Evolutionary conservation across 352 stramenopile species (phyloP), one percentile per base, ranked within the genome.

Genomic region (Globisporangium barbulae): DNA sequence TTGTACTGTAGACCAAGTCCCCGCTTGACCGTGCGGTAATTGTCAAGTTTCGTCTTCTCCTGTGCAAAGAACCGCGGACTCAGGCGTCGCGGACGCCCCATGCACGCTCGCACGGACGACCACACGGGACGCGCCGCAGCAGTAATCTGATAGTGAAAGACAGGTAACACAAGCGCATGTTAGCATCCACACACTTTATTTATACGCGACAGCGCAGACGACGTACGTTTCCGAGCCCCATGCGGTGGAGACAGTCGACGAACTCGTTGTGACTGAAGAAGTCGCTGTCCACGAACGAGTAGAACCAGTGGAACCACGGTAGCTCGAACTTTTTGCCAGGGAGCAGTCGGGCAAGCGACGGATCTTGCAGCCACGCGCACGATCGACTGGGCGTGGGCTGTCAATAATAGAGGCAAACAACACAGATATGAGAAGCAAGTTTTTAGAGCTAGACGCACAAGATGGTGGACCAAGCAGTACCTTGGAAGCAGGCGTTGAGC

Each of bases 211-310:
- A 50, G 39, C 7, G 41, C 33, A 6, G 30, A 4, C n/a, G 21
- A 45, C 50, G 22, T 63, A 91, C 78, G 53, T 91, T 85, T 12
- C 64, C 79, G 2, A 91, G 79, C 5, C 78, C 76, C 76, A 92
- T 90, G 41, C 68, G 71, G 28, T 74, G 61, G 4, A 94, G 70
- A 67, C 83, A 93, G 25, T 90, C 75, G 12, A 89, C 55, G 52
- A 94, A 93, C 70, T 93, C 83, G 31, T 90, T 90, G 53, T 91
- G 75, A n/a, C 21, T 31, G 64, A 93, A 91, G 63, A 89, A 94
- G 22, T 86, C 80, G 12, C 69, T 63, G 68, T 92, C 81, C 30
- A 81, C 57, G 54, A 72, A 85, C 53, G 78, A 84, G 50, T 87
- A 83, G 61, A 92, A 90, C 81, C 83, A 92, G 53, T 89, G 74